Conservation (phyloP, 495 filamentous ascomycete species). For the Neurospora sp. region DNA sequence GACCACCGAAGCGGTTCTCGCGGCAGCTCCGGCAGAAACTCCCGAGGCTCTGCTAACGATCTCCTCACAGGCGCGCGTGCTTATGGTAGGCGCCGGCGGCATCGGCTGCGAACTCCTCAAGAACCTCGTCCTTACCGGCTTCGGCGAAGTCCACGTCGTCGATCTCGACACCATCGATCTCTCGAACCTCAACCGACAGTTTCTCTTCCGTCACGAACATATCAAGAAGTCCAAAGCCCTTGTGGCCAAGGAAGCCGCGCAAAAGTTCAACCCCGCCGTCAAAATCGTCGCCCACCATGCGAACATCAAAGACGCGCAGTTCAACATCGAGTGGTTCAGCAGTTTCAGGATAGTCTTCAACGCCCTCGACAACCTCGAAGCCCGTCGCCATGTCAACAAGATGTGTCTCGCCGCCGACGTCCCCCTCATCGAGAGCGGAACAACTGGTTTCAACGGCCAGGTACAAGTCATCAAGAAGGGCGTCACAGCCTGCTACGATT, state of each 20-base stretch:
- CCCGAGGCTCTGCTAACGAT: conserved; percentile 18
- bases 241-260: conserved; percentile 87
- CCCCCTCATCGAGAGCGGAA: conserved; percentile 91
- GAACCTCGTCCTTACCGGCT: conserved; percentile 88
- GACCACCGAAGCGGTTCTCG: neutral
- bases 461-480: conserved; percentile 94
- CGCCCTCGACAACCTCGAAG: conserved; percentile 92
- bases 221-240: conserved; percentile 96
- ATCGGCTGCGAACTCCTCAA: conserved; percentile 98
- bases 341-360: conserved; percentile 86
- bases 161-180: conserved; percentile 98
- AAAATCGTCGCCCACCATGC: conserved; percentile 87
- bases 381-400: conserved; percentile 87
- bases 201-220: conserved; percentile 93
- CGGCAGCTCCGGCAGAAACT: neutral
- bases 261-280: conserved; percentile 81
- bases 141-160: conserved; percentile 90
- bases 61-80: conserved; percentile 60
- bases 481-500: conserved; percentile 95
- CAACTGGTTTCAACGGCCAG: conserved; percentile 95
- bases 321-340: conserved; percentile 84
- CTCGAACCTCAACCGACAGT: conserved; percentile 96
- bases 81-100: conserved; percentile 93
- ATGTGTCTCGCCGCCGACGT: conserved; percentile 93
- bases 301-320: conserved; percentile 90